Percentiles rank a stretch among this genome's conserved stretches.
These are phyloP conservation scores for Penicillium sp. DNA, from an alignment of 2,329 filamentous ascomycete genomes.

Conservation along the genomic window DNA sequence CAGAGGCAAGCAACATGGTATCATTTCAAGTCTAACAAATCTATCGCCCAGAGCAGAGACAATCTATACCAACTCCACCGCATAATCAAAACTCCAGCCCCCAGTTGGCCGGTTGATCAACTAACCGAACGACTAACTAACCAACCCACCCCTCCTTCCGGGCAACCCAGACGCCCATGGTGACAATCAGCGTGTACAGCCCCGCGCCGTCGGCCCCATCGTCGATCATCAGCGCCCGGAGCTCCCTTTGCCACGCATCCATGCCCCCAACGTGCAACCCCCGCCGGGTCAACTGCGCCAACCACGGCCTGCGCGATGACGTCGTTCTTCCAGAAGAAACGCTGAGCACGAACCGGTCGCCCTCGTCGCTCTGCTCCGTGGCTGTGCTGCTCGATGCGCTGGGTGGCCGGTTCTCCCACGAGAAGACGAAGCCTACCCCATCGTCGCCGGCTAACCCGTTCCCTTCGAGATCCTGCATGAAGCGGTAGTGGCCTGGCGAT, in stretches of 20 bases:
- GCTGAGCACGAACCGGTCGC: constrained; percentile 21
- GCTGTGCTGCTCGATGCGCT: neutral
- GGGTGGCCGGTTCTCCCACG: constrained; percentile 22
- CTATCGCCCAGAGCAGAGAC: neutral
- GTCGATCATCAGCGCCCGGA: constrained; percentile 24
- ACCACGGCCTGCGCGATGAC: constrained; percentile 15
- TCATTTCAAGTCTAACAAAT: neutral
- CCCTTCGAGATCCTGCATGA: neutral
- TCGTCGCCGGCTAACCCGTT: neutral
- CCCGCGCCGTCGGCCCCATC: constrained; percentile 17
- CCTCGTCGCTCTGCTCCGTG: neutral
- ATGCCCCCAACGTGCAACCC: constrained; percentile 32
- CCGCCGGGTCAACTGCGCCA: constrained; percentile 25
- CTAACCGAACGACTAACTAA: neutral
- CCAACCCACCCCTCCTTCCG: constrained; percentile 34
- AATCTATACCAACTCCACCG: neutral
- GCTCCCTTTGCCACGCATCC: constrained; percentile 32
- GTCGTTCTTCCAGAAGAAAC: constrained; percentile 5
- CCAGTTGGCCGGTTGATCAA: constrained; percentile 3
- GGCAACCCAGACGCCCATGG: constrained; percentile 37
- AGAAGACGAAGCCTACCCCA: neutral
- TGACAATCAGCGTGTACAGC: constrained; percentile 38
- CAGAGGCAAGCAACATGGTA: constrained; percentile 3
- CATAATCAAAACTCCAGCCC: constrained; percentile 5
- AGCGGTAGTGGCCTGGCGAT: constrained; percentile 12